Evolutionary conservation across 805 yeast genomes (phyloP), one percentile per base, ranked within the genome.

Genomic region (Kluyveromyces starmeri): DNA sequence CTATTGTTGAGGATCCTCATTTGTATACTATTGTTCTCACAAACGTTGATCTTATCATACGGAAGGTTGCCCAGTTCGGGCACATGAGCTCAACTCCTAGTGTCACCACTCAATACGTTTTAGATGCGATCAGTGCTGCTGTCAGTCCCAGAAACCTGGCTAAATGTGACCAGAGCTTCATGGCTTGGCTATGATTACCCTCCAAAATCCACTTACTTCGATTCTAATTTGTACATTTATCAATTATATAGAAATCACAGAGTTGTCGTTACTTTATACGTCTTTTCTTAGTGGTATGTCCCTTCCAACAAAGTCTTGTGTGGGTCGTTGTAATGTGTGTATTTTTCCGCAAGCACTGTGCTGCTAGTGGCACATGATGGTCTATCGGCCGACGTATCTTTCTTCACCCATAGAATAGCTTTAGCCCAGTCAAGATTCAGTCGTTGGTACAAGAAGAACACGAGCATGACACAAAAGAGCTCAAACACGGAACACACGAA

Each of bases 111-210:
- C 97, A 89, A 57, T 78, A 83, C 41, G 83, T 86, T 21, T 69
- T 92, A 45, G 96, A 92, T 49, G 71, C 89, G 51, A 84, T 92
- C 34, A 80, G 94, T 4, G 86, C 84, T 51, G 97, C 98, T 5
- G 96, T 88, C 11, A 89, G 88, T 52, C 96, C 97, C 22, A 74
- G 95, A 48, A 84, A 85, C 49, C 64, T 92, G 47, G 96, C 97
- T 11, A 76, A 84, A 36, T 80, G 94, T 5, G 98, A 92, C 48
- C 77, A 86, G 11, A 68, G 83, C 44, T 92, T 95, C 86, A 84
- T 92, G 95, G 92, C 98, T 1, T 92, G 85, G 63, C 74, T 86
- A 47, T 86, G 39, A 28, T 17, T 8, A 11, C 11, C 23, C 11
- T 8, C 11, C 11, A 20, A 8, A 20, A 8, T 20, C 8, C 23